These are phyloP conservation scores for Candida sakaeoensis DNA, from an alignment of 805 yeast species.

Conservation along the genomic window DNA sequence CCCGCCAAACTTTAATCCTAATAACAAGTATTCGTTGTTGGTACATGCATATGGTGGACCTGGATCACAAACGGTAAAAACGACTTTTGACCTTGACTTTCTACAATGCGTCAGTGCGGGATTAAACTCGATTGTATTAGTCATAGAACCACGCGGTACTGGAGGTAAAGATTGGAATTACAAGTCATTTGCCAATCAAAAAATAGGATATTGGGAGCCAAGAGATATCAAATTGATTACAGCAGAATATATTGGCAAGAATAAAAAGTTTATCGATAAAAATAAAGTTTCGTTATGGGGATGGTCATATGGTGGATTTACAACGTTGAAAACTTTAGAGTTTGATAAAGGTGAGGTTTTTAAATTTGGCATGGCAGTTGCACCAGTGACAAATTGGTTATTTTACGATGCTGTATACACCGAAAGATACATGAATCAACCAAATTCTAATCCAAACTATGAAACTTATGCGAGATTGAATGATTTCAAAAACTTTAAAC, in stretches of 20 bases:
- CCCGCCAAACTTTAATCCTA: slow-evolving; percentile 53
- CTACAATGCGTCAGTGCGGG: slow-evolving; percentile 57
- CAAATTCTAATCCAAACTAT: slow-evolving; percentile 70
- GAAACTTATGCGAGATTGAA: slow-evolving; percentile 47
- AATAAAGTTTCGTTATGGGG: slow-evolving; percentile 87
- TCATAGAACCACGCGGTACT: slow-evolving; percentile 79
- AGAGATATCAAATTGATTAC: slow-evolving; percentile 57
- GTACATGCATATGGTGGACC: slow-evolving; percentile 81
- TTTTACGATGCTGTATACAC: slow-evolving; percentile 91
- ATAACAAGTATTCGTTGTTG: slow-evolving; percentile 54
- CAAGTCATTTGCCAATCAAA: slow-evolving; percentile 50
- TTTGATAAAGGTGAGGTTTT: slow-evolving; percentile 71
- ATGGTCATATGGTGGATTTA: slow-evolving; percentile 96
- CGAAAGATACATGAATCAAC: slow-evolving; percentile 90
- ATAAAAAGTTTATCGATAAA: slow-evolving; percentile 48
- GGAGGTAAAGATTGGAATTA: slow-evolving; percentile 74
- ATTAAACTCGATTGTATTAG: slow-evolving; percentile 56
- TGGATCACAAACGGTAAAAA: slow-evolving; percentile 59
- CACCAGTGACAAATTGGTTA: slow-evolving; percentile 95
- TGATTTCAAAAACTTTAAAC: slow-evolving; percentile 53
- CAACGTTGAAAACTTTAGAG: slow-evolving; percentile 87
- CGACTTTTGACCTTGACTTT: slow-evolving; percentile 48
- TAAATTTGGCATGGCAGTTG: slow-evolving; percentile 90
- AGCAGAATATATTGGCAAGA: slow-evolving; percentile 44
- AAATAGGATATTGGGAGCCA: slow-evolving; percentile 75